Conservation (phyloP, 208 protist species). For the Acanthamoeba royreba region DNA sequence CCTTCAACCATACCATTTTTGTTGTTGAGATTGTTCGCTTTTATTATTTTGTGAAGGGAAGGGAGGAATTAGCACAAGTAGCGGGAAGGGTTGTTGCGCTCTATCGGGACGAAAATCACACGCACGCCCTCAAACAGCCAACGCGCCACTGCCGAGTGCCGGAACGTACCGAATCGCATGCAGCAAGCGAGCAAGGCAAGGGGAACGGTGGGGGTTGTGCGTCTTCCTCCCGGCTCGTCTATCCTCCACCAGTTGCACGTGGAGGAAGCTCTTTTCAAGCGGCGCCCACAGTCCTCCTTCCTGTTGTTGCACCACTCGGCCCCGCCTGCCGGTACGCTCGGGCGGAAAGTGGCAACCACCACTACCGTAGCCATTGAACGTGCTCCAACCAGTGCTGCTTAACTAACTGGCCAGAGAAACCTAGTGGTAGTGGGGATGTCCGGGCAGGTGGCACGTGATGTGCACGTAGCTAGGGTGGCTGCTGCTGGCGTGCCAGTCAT, state of each 20-base stretch:
- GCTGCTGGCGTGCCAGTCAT: background rate
- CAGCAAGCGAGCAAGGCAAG: background rate
- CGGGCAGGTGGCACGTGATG: background rate
- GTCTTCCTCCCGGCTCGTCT: background rate
- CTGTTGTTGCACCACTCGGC: background rate
- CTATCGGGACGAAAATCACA: too few species aligned
- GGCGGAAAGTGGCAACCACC: background rate
- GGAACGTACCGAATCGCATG: background rate
- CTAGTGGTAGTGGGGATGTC: background rate
- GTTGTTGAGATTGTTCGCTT: too few species aligned
- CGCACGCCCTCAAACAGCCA: too few species aligned
- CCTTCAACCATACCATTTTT: too few species aligned
- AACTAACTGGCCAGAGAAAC: background rate
- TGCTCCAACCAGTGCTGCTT: background rate
- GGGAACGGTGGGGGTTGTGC: background rate
- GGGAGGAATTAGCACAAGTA: too few species aligned
- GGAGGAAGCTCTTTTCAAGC: slow-evolving; percentile 2
- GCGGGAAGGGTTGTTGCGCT: too few species aligned
- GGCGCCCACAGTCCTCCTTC: background rate
- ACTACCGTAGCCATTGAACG: background rate
- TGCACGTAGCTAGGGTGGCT: background rate
- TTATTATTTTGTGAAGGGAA: too few species aligned
- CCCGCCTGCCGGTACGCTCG: background rate
- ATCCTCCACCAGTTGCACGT: slow-evolving; percentile 1
- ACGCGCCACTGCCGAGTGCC: background rate